A percentile compares a stretch with the other conserved stretches of the same genome.
phyloP scores from a whole-genome alignment of 352 stramenopile genomes.

The Phytophthora pinifolia region DNA sequence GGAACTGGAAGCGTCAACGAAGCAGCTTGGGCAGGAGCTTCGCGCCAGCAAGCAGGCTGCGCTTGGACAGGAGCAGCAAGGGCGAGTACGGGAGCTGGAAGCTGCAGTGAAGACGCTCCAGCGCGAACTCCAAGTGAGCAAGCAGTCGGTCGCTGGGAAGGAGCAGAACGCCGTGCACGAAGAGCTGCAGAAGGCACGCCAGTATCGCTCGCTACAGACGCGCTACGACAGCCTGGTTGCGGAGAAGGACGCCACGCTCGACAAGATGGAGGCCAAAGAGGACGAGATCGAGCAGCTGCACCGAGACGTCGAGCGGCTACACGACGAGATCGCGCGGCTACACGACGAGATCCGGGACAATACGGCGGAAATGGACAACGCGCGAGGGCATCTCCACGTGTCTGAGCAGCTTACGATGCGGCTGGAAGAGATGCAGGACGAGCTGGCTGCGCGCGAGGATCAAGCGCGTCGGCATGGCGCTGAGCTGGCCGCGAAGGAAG shows the following conservation, averaged over 20 bases:
- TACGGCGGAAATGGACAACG: conserved; percentile 43
- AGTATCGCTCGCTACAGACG: conserved; percentile 39
- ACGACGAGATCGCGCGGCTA: conserved; percentile 32
- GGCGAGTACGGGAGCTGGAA: conserved; percentile 34
- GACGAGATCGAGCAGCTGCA: conserved; percentile 25
- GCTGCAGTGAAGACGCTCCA: conserved; percentile 34
- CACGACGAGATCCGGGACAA: conserved; percentile 44
- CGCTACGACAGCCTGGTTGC: conserved; percentile 29
- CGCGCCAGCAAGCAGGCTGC: conserved; percentile 19
- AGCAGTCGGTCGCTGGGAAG: conserved; percentile 39
- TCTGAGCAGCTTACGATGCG: conserved; percentile 51
- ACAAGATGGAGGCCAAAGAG: conserved; percentile 30
- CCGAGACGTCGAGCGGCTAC: conserved; percentile 28
- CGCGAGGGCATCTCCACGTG: conserved; percentile 36
- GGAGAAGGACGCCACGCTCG: conserved; percentile 21
- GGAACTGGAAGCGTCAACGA: conserved; percentile 23
- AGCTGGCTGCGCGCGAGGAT: conserved; percentile 31
- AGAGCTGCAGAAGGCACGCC: conserved; percentile 51
- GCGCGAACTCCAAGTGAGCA: conserved; percentile 36
- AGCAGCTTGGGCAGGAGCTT: conserved; percentile 27
- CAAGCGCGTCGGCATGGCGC: conserved; percentile 32
- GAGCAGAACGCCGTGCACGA: conserved; percentile 54
- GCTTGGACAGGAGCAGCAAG: conserved; percentile 14
- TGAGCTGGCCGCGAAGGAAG: conserved; percentile 32
- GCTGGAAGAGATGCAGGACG: conserved; percentile 41